A percentile compares a stretch with the other conserved stretches of the same genome.
These are phyloP conservation scores for Blastosporella zonata DNA, from an alignment of 1,284 basidiomycete genomes.

Conservation along the genomic window DNA sequence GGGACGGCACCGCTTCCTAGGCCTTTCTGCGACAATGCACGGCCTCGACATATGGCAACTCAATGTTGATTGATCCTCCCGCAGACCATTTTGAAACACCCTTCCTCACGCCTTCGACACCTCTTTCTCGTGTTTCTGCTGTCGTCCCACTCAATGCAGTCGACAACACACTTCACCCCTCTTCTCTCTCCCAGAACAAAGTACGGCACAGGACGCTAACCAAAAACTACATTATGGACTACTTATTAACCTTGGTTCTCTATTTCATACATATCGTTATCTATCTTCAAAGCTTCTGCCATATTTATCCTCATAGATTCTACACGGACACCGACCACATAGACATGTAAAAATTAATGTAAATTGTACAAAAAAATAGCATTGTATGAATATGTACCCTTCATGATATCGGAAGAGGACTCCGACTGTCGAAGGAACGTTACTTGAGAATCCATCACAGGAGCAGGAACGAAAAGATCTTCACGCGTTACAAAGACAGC, in stretches of 20 bases:
- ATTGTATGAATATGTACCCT: too few species aligned
- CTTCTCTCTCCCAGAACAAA: background rate
- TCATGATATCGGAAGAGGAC: too few species aligned
- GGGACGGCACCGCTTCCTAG: conserved; percentile 35
- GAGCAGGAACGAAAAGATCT: too few species aligned
- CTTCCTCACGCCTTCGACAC: background rate
- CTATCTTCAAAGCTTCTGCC: background rate
- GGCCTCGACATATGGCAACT: conserved; percentile 28
- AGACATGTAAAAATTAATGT: too few species aligned
- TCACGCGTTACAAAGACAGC: too few species aligned
- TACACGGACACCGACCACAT: background rate
- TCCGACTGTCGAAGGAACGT: too few species aligned
- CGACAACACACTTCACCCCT: too few species aligned
- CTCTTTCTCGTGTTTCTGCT: background rate
- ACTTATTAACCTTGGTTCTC: conserved; percentile 8
- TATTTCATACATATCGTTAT: background rate
- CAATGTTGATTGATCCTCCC: conserved; percentile 22
- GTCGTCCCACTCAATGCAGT: background rate
- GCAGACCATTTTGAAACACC: background rate
- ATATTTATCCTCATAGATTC: background rate
- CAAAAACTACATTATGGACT: conserved; percentile 14
- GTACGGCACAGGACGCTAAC: background rate
- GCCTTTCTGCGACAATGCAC: conserved; percentile 28
- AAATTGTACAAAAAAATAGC: too few species aligned
- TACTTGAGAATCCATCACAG: too few species aligned